Evolutionary conservation across 1,284 basidiomycete genomes (phyloP), one percentile per base, ranked within the genome.

Genomic region (Ustilago trichophora): DNA sequence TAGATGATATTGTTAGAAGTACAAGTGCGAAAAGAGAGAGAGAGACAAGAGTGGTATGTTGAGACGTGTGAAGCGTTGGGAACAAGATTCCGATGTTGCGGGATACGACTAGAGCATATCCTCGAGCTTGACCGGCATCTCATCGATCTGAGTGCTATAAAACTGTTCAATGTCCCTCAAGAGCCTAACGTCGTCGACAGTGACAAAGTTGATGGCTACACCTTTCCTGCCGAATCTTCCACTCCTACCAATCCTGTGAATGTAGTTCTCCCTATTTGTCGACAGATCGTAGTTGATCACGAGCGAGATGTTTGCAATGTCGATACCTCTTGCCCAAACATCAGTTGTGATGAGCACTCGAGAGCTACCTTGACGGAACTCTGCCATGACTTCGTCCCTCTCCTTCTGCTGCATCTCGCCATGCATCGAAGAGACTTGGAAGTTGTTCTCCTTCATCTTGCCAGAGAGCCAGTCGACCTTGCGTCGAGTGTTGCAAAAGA

Each of bases 401-500:
- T 98, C 94, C 83, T 95, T 95, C 83, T 99, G 96, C 12, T 90
- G 91, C 95, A 98, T 98, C 83, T 98, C 95, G 58, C 96, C 96
- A 72, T 96, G 93, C 84, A 84, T 84, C 48, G 71, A 67, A 52
- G 58, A 75, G 36, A 82, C 56, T 49, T 72, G 68, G 48, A 79
- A 81, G 38, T 78, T 75, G 69, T 71, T 72, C 42, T 91, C 89
- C 56, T 93, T 89, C 92, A 99, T 94, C 84, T 98, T 98, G 83
- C 96, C 93, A 33, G 95, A 96, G 53, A 99, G 83, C 95, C 96
- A 99, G 82, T 99, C 96, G 56, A 98, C 95, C 89, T 99, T 99
- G 84, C 95, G 87, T 74, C 93, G 87, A 6, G 95, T 98, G 85
- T 98, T 98, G 85, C 96, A 98, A 86, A 98, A 99, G 80, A 99